A percentile compares a stretch with the other conserved stretches of the same genome.
Evolutionary conservation across 148 eudicot species (phyloP).

Genomic region (Mesembryanthemum crystallinum): DNA sequence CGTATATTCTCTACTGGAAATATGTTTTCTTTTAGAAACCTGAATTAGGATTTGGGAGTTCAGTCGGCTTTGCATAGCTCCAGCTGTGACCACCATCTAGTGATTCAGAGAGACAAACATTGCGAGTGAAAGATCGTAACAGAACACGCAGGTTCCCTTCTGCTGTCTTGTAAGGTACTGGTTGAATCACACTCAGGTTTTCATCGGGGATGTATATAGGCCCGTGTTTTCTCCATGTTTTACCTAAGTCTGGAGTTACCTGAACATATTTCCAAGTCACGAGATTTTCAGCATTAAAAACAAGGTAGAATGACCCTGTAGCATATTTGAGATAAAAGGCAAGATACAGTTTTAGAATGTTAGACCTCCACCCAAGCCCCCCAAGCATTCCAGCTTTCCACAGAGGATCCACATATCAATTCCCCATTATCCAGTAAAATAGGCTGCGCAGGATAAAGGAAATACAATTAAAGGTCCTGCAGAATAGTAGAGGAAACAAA

Average conservation of each 20-base stretch:
- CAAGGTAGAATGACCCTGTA: not conserved
- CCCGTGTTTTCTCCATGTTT: constrained; percentile 82
- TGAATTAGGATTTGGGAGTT: constrained; percentile 96
- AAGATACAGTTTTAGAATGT: not conserved
- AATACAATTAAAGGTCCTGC: not conserved
- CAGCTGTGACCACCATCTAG: constrained; percentile 77
- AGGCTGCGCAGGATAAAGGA: constrained; percentile 49
- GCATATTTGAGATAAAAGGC: not conserved
- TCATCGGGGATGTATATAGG: constrained; percentile 66
- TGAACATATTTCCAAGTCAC: not conserved
- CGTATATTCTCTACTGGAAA: not conserved
- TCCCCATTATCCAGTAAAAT: constrained; percentile 65
- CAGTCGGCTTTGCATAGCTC: constrained; percentile 66
- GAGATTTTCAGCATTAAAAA: not conserved
- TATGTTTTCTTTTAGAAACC: constrained; percentile 38
- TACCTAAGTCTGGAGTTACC: constrained; percentile 77
- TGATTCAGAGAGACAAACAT: constrained; percentile 84
- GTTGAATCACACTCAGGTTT: constrained; percentile 81
- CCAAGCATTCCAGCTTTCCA: constrained; percentile 99
- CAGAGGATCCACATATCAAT: constrained; percentile 93
- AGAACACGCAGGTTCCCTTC: constrained; percentile 74
- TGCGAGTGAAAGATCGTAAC: constrained; percentile 59
- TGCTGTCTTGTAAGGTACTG: constrained; percentile 83
- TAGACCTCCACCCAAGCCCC: constrained; percentile 93
- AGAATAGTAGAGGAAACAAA: not conserved